Conservation (phyloP, 768 basidiomycete genomes). For the Auricularia auricula-judae region DNA sequence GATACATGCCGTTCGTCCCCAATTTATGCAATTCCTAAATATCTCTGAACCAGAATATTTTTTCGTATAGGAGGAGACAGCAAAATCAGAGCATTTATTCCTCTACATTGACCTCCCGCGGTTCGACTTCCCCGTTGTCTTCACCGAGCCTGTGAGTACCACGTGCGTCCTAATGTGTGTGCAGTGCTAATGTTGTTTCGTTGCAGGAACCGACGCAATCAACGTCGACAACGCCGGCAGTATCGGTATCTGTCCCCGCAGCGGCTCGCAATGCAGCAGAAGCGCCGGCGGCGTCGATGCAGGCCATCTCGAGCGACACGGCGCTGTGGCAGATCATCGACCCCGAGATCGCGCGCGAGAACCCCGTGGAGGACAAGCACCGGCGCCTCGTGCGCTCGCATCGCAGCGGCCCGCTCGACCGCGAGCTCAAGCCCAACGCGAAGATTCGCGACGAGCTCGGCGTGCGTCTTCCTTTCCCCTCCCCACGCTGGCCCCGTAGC, state of each 20-base stretch:
- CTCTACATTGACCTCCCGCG: slow-evolving; percentile 92
- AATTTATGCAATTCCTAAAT: not conserved
- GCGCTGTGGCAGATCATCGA: slow-evolving; percentile 84
- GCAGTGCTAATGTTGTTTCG: no score
- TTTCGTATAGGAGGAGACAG: slow-evolving; percentile 61
- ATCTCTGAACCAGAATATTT: not conserved
- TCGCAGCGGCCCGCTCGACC: slow-evolving; percentile 85
- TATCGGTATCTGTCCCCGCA: slow-evolving; percentile 32
- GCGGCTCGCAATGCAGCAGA: slow-evolving; percentile 28
- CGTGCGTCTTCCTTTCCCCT: slow-evolving; percentile 32
- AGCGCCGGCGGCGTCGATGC: slow-evolving; percentile 30
- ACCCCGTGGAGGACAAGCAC: slow-evolving; percentile 97
- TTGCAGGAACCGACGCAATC: slow-evolving; percentile 6
- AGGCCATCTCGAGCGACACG: slow-evolving; percentile 46
- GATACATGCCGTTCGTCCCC: slow-evolving; percentile 66
- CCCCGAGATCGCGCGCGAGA: slow-evolving; percentile 83
- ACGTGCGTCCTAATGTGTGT: no score
- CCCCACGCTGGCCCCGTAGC: not conserved
- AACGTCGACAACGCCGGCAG: slow-evolving; percentile 7
- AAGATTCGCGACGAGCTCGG: slow-evolving; percentile 88
- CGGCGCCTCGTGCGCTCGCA: slow-evolving; percentile 89
- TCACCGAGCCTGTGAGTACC: slow-evolving; percentile 68
- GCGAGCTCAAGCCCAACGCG: slow-evolving; percentile 94
- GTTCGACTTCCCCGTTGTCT: slow-evolving; percentile 96
- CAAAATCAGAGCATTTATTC: slow-evolving; percentile 88